Evolutionary conservation across 305 asterid species (phyloP).

Genomic region (Solanum chacoense): DNA sequence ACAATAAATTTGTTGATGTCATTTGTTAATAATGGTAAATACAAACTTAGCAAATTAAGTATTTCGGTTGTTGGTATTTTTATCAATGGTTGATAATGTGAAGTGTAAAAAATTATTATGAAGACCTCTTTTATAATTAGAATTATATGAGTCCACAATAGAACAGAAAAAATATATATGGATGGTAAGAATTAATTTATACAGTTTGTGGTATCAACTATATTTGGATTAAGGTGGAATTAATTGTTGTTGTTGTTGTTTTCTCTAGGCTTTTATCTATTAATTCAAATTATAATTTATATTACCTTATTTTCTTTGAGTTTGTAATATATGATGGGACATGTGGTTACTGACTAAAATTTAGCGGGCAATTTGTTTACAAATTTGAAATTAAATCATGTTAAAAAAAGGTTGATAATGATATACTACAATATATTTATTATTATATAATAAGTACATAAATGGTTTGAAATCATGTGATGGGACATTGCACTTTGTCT

Average conservation of each 20-base stretch:
- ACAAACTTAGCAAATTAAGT: background rate
- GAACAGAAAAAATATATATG: background rate
- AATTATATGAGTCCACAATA: background rate
- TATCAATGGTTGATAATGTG: background rate
- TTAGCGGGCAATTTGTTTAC: background rate
- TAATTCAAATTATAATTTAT: background rate
- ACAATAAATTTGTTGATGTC: background rate
- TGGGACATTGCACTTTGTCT: background rate
- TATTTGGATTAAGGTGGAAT: background rate
- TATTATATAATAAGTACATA: background rate
- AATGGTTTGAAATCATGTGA: background rate
- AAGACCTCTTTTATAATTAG: background rate
- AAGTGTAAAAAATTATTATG: background rate
- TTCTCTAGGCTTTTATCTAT: background rate
- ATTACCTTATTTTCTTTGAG: background rate
- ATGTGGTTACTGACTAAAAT: background rate
- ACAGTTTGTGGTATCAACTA: background rate
- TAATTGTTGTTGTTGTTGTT: background rate
- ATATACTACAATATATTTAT: background rate
- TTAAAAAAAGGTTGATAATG: background rate
- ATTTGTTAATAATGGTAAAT: background rate
- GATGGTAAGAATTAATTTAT: background rate
- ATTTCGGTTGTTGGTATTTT: background rate
- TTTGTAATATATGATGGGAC: background rate
- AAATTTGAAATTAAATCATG: background rate